Base-by-base conservation (phyloP, 2,329 filamentous ascomycete species). In the Phaeosphaeriaceae sp. region DNA sequence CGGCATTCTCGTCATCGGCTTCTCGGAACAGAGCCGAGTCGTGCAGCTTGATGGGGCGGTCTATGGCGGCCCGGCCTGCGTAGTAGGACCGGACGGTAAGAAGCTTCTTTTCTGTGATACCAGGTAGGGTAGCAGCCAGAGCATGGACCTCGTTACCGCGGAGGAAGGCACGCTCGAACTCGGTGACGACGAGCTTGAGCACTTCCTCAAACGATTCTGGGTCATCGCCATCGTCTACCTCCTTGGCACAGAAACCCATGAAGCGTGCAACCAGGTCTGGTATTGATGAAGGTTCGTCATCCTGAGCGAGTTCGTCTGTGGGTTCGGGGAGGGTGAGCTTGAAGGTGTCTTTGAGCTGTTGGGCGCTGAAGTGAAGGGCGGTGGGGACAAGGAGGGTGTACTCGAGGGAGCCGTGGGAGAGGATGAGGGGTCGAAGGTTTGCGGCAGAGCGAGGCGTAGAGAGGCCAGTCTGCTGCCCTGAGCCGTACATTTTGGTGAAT, bases 261-360 rank as follows among this genome's bases (percentile, higher is more conserved):
- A 96, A 99, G 73, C 93, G 86, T 54, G 91, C 92, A 26, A 99
- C 91, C 52, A 99, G 83, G 79, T 99, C 94, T 36, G 90, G 80
- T 38, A 92, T 86, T 18, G 95, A 99, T 30, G 94, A 97, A n/a
- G 94, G 94, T 81, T 99, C 95, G 66, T 99, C 94, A 80, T 99
- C 95, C 73, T 93, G 92, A 54, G 94, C 95, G 58, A 97, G 85
- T 81, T 99, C 94, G 73, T 99, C 94, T 72, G 95, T 99, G 49
- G 94, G 90, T 67, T 87, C 82, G 45, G 95, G 95, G 63, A 99
- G 83, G 58, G 87, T 91, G 39, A 89, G 83, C 60, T 86, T 84
- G 78, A 99, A 99, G 61, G 87, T 84, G 66, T 97, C 92, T 81
- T 93, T 95, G 71, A 97, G 83, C 79, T 96, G 90, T 53, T 92